Base-by-base conservation (phyloP, 2,329 filamentous ascomycete genomes). In the Ceratocystis papillata region DNA sequence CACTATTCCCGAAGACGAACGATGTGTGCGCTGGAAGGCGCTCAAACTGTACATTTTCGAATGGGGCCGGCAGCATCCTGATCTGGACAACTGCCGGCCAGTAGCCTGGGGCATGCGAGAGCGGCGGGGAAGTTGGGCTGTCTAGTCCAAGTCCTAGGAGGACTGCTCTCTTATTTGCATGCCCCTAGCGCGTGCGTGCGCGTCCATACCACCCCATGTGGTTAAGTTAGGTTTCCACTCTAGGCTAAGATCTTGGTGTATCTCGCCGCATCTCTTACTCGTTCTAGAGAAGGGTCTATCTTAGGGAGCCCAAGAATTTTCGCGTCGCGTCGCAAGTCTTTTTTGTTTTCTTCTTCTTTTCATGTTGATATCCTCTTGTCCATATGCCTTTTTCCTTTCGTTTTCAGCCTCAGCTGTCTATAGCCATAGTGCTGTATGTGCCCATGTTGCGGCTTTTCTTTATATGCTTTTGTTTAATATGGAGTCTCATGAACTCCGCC, bases 21-120 rank as follows among this genome's bases (percentile, higher is more conserved):
- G 88, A 61, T 79, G 79, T 66, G 79, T 86, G 65, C 82, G 93
- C 64, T 97, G 93, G 93, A 85, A 82, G 72, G 93, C 93, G 1
- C 78, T 97, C 55, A 87, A 87, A 72, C 73, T 86, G 50, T 97
- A 97, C 74, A 88, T 97, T 48, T 81, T 81, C 46, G 91, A 96
- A 74, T 97, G 93, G 93, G 92, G 88, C 28, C 81, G 87, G 66
- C 91, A 96, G 75, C 89, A 95, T 73, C 90, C 91, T 4, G 81
- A 84, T 69, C 84, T 94, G 74, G 80, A 84, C 70, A 78, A 79
- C 66, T 68, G 60, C 46, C 79, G 83, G 69, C 80, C 80, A 65
- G 79, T 82, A 2, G 82, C 83, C 3, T 90, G 87, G 87, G 88
- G 87, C 12, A 83, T 88, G 61, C 78, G 80, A 65, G 85, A 84